Evolutionary conservation across 2,329 filamentous ascomycete species (phyloP), one percentile per base, ranked within the genome.

Genomic region (Aureobasidium sp.): DNA sequence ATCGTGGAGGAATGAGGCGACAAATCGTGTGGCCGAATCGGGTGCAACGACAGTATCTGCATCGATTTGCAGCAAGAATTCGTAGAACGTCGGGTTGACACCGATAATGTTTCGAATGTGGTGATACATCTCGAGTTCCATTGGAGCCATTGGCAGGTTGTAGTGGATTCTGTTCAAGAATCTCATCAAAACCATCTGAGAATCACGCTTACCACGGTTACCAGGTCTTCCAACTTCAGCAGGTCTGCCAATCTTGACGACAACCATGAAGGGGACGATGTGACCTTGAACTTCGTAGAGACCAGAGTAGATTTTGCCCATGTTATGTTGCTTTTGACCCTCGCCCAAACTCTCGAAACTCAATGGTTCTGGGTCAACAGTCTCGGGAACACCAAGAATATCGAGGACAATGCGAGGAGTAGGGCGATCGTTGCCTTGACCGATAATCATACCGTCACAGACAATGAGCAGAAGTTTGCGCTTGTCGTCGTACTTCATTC

Each of bases 161-260:
- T 99, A 97, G 78, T 99, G 94, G 53, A 99, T 91, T 66, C 94
- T 90, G 83, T 99, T 97, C 71, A 99, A 84, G 87, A 99, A 99
- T 66, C 94, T 88, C 94, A 99, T 99, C 65, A 97, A 79, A 66
- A 99, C 82, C 88, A 99, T 96, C 76, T 99, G 94, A 59, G 94
- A 97, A 76, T 99, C 94, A 83, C 94, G 93, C 83, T 99, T 99
- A 76, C 94, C 94, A 82, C 94, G 89, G 79, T 99, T 99, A 74
- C 94, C 94, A 64, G 94, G 87, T 66, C 84, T 78, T 45, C 78
- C 78, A 30, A 89, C 86, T 73, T 90, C 87, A n/a, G 86, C 88
- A 25, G 86, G 86, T 74, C 89, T 89, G 78, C 94, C 94, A 67
- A 97, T 86, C 81, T 99, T 99, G 76, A 97, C 92, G 49, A 99